Evolutionary conservation across 345 rosid species (phyloP).

Genomic region (Lumnitzera racemosa): DNA sequence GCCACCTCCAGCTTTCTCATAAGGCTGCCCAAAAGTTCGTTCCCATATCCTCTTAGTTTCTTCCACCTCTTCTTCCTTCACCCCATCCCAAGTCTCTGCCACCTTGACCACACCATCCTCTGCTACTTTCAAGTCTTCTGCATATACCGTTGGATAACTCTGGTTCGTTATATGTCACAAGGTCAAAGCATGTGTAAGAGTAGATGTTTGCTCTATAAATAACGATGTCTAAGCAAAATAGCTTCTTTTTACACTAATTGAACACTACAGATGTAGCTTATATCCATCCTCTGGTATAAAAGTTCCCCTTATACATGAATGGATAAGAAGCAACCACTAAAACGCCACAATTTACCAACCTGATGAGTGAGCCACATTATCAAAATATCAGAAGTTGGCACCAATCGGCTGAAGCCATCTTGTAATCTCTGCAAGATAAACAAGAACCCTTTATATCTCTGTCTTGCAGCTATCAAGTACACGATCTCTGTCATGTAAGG

Average conservation of each 20-base stretch:
- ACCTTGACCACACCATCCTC: slow-evolving; percentile 37
- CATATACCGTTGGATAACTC: slow-evolving; percentile 76
- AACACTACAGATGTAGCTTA: too few relatives aligned
- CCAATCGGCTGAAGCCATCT: slow-evolving; percentile 34
- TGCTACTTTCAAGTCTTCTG: slow-evolving; percentile 57
- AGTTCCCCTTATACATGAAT: neutral
- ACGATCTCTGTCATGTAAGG: slow-evolving; percentile 64
- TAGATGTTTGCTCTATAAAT: neutral
- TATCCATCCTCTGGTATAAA: neutral
- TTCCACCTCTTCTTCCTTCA: slow-evolving; percentile 40
- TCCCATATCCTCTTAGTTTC: slow-evolving; percentile 59
- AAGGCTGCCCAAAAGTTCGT: slow-evolving; percentile 58
- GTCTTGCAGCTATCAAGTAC: slow-evolving; percentile 63
- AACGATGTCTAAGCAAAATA: too few relatives aligned
- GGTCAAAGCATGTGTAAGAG: slow-evolving; percentile 2
- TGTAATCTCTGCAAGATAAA: slow-evolving; percentile 35
- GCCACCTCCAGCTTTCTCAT: slow-evolving; percentile 76
- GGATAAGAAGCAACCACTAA: neutral
- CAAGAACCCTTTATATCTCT: slow-evolving; percentile 72
- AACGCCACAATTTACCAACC: slow-evolving; percentile 26
- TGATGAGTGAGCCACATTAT: slow-evolving; percentile 84
- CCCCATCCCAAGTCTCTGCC: slow-evolving; percentile 36
- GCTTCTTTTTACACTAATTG: too few relatives aligned
- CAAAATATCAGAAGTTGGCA: slow-evolving; percentile 62
- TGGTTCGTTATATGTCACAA: slow-evolving; percentile 19